Evolutionary conservation across 176 grass and related monocot genomes (phyloP), one percentile per base, ranked within the genome.

Genomic region (Typha latifolia): DNA sequence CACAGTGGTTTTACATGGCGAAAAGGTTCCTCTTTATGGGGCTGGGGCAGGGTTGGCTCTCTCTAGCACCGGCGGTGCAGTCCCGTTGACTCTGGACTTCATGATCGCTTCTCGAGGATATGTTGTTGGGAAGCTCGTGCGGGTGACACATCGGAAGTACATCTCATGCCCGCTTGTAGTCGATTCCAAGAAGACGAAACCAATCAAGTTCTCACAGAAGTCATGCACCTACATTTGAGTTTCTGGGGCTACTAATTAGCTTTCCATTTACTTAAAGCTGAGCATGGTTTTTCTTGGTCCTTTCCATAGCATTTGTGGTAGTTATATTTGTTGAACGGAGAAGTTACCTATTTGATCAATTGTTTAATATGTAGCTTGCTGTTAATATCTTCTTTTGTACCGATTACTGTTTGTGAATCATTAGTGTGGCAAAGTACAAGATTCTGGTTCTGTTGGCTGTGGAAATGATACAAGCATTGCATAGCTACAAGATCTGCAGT

Each of bases 1-100:
- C 12, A 62, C 81, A 19, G 75, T 71, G 21, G 13, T 84, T 23
- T 61, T 92, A 43, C 88, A 86, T 16, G 93, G 88, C n/a, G 85
- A 90, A 10, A 97, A 89, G 85, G 72, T 61, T 12, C 88, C 93
- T 2, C 85, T 97, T 10, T 97, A 97, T 16, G 93, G 93, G 0
- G 93, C 93, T 14, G 88, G 88, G 48, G 93, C 85, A 3, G 78
- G 80, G 43, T 63, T 97, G 32, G 61, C 15, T 47, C 61, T 82
- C 67, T 67, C 88, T 2, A 78, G 27, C 62, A 61, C 64, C 3
- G 82, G 78, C 5, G 66, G 68, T n/a, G 59, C 26, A 13, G 87
- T 91, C 69, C 93, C 88, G 5, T 68, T 92, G 26, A 90, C 69
- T 16, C 66, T 97, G 4, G 59, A 86, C 31, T 64, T 97, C 34